Base-by-base conservation (phyloP, 2,329 filamentous ascomycete genomes). In the Fusarium devonianum region DNA sequence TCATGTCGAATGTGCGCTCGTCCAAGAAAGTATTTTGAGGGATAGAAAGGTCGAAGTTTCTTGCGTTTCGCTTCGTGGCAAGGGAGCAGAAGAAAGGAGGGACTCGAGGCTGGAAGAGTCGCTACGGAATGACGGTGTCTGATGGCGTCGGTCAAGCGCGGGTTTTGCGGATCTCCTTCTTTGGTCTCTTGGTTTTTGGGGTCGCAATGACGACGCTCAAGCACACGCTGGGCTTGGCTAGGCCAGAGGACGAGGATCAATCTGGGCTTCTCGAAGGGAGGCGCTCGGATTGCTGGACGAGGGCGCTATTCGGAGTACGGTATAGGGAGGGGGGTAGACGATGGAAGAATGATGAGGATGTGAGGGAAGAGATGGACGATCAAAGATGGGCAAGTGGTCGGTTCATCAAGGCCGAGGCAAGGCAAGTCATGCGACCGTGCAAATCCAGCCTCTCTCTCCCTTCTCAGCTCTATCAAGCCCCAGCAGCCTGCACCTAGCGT, bases 401-500 rank as follows among this genome's bases (percentile, higher is more conserved):
- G 11, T 18, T 40, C 32, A 58, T 14, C 11, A 19, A 35, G 18
- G 21, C 11, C 23, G 11, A 4, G 11, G 23, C 21, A 30, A 5
- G 32, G 11, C 33, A 57, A 47, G 55, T 58, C 56, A 58, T 58
- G 56, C 56, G 56, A 58, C 55, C 41, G 36, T 10, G 25, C 25
- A 12, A 12, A 28, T 28, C 25, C 29, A 33, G 29, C 29, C 29
- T 33, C 29, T 16, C 16, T 33, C 29, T 6, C 16, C 51, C 37
- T 49, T 48, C 39, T 53, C 30, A 41, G 56, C 40, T 43, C 22
- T 19, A 26, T 38, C 54, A 56, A 33, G 40, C 40, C 55, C 37
- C 32, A 13, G 22, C 17, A 22, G 32, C 18, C 18, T 34, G 17
- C 28, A 14, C n/a, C n/a, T n/a, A n/a, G n/a, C 28, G 28, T 13